Evolutionary conservation across 805 yeast genomes (phyloP).

Genomic region (Cyberlindnera japonica): DNA sequence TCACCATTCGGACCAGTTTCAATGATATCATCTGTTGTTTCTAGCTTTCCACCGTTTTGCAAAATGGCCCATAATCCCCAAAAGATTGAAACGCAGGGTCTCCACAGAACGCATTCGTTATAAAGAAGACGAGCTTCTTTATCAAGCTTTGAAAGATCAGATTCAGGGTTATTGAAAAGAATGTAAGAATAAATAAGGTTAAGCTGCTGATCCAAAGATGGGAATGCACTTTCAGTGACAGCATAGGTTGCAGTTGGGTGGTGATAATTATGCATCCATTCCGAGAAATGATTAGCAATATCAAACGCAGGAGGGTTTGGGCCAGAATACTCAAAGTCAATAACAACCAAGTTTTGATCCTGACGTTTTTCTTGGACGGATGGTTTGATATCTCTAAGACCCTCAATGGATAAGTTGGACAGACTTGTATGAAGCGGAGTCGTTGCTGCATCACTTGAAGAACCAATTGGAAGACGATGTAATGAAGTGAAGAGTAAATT

Average conservation of each 20-base stretch:
- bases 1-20: constrained; percentile 58
- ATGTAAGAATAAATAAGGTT: constrained; percentile 70
- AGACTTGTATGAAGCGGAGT: constrained; percentile 12
- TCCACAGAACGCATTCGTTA: constrained; percentile 71
- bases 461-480: constrained; percentile 31
- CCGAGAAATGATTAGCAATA: constrained; percentile 88
- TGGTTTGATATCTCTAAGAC: constrained; percentile 30
- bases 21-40: constrained; percentile 26
- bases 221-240: constrained; percentile 55
- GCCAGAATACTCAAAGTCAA: constrained; percentile 95
- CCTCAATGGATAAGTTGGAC: constrained; percentile 25
- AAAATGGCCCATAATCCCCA: constrained; percentile 95
- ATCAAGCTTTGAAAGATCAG: constrained; percentile 33
- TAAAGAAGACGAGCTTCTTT: constrained; percentile 47
- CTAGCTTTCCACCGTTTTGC: constrained; percentile 50
- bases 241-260: constrained; percentile 39
- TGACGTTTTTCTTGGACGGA: constrained; percentile 39
- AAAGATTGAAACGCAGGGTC: constrained; percentile 69
- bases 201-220: constrained; percentile 62
- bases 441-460: not conserved
- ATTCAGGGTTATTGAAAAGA: constrained; percentile 13
- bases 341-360: constrained; percentile 80
- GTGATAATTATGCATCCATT: constrained; percentile 96
- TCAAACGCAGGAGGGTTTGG: constrained; percentile 87
- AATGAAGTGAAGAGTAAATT: constrained; percentile 59